Percentiles rank a stretch among this genome's conserved stretches.
phyloP scores from a whole-genome alignment of 1,139 yeast genomes.

The Magnusiomyces clavatus region DNA sequence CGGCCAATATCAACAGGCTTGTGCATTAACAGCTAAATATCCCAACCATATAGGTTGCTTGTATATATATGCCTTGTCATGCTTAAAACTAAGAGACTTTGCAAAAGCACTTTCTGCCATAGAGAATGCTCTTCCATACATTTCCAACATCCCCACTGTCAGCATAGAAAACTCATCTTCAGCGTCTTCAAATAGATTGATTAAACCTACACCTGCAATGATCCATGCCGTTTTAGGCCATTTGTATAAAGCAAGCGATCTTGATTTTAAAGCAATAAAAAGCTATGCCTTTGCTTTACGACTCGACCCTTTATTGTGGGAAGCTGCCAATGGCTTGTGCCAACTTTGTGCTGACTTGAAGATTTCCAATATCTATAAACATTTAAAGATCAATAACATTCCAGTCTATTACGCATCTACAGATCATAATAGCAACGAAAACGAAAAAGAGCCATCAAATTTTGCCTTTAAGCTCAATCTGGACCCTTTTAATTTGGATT shows the following conservation, averaged over 20 bases:
- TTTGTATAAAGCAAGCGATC: slow-evolving; percentile 52
- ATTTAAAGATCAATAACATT: slow-evolving; percentile 11
- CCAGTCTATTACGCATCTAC: slow-evolving; percentile 2
- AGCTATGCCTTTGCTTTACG: slow-evolving; percentile 63
- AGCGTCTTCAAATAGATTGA: slow-evolving; percentile 5
- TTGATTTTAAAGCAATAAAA: slow-evolving; percentile 55
- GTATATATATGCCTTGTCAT: slow-evolving; percentile 59
- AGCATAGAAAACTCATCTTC: neutral
- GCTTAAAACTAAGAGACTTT: slow-evolving; percentile 48
- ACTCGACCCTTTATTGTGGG: slow-evolving; percentile 76
- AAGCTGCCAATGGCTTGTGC: slow-evolving; percentile 73
- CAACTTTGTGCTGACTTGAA: slow-evolving; percentile 49
- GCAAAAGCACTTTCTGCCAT: slow-evolving; percentile 61
- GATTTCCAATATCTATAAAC: slow-evolving; percentile 51
- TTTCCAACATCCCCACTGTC: slow-evolving; percentile 20
- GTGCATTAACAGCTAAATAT: slow-evolving; percentile 21
- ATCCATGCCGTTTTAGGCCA: slow-evolving; percentile 65
- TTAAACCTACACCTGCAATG: slow-evolving; percentile 17
- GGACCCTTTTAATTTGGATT: neutral
- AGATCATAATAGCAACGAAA: slow-evolving; percentile 12
- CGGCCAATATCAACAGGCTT: slow-evolving; percentile 40
- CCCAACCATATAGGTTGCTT: slow-evolving; percentile 61
- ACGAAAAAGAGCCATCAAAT: neutral
- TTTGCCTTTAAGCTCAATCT: slow-evolving; percentile 12
- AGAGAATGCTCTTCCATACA: slow-evolving; percentile 18